Evolutionary conservation across 768 basidiomycete species (phyloP).

Genomic region (Suillus subalutaceus): DNA sequence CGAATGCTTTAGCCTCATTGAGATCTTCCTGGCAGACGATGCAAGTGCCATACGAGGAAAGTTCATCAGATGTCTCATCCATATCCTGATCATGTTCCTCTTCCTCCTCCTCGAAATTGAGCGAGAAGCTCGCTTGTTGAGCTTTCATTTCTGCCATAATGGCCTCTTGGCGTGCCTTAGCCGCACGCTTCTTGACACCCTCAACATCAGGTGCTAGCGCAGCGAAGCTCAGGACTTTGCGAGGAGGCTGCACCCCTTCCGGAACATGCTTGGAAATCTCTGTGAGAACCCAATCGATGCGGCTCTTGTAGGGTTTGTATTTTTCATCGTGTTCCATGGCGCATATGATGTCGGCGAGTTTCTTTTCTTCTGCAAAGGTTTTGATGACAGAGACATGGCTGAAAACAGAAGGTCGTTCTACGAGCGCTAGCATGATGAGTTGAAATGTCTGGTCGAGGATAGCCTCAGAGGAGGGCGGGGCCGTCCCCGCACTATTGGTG

Average conservation of each 20-base stretch:
- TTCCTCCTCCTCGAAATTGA: constrained; percentile 76
- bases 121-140: constrained; percentile 85
- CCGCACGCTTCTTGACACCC: constrained; percentile 79
- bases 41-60: constrained; percentile 82
- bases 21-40: constrained; percentile 98
- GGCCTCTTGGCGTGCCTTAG: constrained; percentile 87
- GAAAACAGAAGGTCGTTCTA: constrained; percentile 70
- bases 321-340: constrained; percentile 76
- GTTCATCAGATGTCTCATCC: constrained; percentile 46
- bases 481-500: constrained; percentile 58
- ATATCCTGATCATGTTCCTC: constrained; percentile 62
- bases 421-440: constrained; percentile 81
- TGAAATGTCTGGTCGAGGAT: constrained; percentile 89
- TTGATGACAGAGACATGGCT: constrained; percentile 57
- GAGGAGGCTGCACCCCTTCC: constrained; percentile 54
- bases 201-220: constrained; percentile 51
- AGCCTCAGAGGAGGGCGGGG: constrained; percentile 82
- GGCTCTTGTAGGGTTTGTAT: constrained; percentile 70
- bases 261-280: constrained; percentile 59
- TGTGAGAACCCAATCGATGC: constrained; percentile 76
- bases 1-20: constrained; percentile 72
- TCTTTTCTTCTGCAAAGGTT: constrained; percentile 60
- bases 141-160: constrained; percentile 97
- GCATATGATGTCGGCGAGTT: constrained; percentile 73
- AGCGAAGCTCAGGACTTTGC: constrained; percentile 43